Percentiles rank a stretch among this genome's conserved stretches.
These are phyloP conservation scores for Petrea volubilis DNA, from an alignment of 257 asterid species.

Conservation along the genomic window DNA sequence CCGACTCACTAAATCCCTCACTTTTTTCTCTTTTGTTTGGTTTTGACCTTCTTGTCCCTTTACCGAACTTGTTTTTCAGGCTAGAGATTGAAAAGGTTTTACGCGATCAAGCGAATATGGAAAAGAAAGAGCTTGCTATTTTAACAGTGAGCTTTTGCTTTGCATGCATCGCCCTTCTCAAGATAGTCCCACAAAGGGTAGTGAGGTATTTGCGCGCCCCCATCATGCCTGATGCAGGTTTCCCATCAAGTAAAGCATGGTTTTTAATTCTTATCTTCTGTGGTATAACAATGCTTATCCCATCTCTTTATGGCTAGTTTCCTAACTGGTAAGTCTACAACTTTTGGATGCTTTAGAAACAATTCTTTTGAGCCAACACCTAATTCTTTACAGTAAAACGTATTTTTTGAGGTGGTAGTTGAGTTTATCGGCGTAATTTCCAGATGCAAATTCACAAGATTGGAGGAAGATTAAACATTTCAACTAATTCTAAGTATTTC, in stretches of 20 bases:
- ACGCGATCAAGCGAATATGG: constrained; percentile 60
- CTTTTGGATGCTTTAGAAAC: neutral
- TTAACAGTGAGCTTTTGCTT: constrained; percentile 54
- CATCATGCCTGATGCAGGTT: constrained; percentile 23
- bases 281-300: constrained; percentile 61
- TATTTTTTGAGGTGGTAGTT: neutral
- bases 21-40: no score
- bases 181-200: constrained; percentile 39
- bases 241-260: constrained; percentile 58
- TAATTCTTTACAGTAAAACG: constrained; percentile 10
- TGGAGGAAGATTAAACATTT: neutral
- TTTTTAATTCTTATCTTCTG: constrained; percentile 63
- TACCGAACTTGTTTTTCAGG: constrained; percentile 45
- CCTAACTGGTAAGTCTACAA: constrained; percentile 10
- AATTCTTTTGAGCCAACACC: neutral
- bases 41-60: constrained; percentile 8
- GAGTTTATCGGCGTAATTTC: neutral
- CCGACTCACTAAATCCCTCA: no score
- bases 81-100: constrained; percentile 62
- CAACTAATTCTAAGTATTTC: neutral
- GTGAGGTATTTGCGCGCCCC: constrained; percentile 34
- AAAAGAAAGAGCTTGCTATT: constrained; percentile 64
- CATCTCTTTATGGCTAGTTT: constrained; percentile 54
- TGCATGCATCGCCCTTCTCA: constrained; percentile 55
- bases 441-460: neutral